Percentiles rank a stretch among this genome's conserved stretches.
Evolutionary conservation across 2,329 filamentous ascomycete species (phyloP).

Genomic region (Lachnellula occidentalis): DNA sequence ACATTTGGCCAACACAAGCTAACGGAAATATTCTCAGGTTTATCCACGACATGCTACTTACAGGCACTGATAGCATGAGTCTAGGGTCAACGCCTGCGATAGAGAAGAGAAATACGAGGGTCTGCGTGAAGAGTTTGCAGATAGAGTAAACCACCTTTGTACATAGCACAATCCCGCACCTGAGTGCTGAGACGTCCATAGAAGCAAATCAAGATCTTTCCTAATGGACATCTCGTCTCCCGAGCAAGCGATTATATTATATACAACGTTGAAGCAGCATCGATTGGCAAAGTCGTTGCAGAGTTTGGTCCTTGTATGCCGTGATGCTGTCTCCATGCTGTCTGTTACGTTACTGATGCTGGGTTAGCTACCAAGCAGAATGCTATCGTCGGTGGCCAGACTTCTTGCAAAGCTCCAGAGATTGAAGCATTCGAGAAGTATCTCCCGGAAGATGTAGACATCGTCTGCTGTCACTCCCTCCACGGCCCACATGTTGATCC

Average conservation of each 20-base stretch:
- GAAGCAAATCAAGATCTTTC: constrained; percentile 81
- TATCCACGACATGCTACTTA: constrained; percentile 12
- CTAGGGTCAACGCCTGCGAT: constrained; percentile 92
- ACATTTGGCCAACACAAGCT: constrained; percentile 21
- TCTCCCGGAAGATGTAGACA: constrained; percentile 82
- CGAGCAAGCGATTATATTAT: constrained; percentile 97
- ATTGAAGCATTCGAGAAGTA: constrained; percentile 88
- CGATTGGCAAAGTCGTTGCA: constrained; percentile 81
- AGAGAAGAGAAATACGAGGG: constrained; percentile 80
- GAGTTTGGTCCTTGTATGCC: constrained; percentile 86
- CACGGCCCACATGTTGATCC: constrained; percentile 90
- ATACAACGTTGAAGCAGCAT: constrained; percentile 94
- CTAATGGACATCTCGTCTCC: constrained; percentile 93
- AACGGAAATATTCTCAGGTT: constrained; percentile 13
- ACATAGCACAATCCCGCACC: constrained; percentile 31
- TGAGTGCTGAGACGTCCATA: constrained; percentile 42
- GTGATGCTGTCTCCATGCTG: neutral
- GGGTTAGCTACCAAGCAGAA: constrained; percentile 80
- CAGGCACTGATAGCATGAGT: constrained; percentile 23
- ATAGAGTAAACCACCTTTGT: constrained; percentile 65
- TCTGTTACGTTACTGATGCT: constrained; percentile 13
- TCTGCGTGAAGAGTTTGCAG: constrained; percentile 74
- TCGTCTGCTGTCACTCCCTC: constrained; percentile 92
- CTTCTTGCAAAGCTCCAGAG: constrained; percentile 96
- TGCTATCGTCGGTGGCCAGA: constrained; percentile 95